A percentile compares a stretch with the other conserved stretches of the same genome.
phyloP scores from a whole-genome alignment of 2,329 filamentous ascomycete species.

The Leptographium radiaticola region DNA sequence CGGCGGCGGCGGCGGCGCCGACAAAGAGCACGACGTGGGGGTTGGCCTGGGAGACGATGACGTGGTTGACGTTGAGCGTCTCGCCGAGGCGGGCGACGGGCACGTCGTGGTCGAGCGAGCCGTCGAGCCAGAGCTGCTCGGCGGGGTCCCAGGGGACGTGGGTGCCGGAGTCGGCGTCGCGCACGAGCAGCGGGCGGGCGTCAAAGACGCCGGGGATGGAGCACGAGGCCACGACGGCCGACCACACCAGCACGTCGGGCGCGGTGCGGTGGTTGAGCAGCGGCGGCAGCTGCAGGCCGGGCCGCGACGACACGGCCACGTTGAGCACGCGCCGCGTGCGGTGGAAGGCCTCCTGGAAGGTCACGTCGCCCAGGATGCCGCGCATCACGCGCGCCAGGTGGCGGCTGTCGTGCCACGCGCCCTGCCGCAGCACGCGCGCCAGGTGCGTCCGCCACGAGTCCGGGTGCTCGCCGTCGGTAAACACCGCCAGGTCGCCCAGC shows the following conservation, averaged over 20 bases:
- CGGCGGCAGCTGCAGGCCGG: slow-evolving; percentile 73
- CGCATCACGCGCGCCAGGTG: slow-evolving; percentile 75
- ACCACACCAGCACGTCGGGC: slow-evolving; percentile 92
- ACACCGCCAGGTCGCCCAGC: slow-evolving; percentile 69
- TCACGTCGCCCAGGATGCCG: slow-evolving; percentile 70
- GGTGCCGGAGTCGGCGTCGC: slow-evolving; percentile 68
- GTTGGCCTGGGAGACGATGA: slow-evolving; percentile 94
- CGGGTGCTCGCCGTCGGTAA: slow-evolving; percentile 46
- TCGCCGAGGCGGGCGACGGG: slow-evolving; percentile 82
- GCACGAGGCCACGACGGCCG: slow-evolving; percentile 89
- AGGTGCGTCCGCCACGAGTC: slow-evolving; percentile 57
- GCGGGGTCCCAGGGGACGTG: slow-evolving; percentile 76
- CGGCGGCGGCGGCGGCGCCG: slow-evolving; percentile 45
- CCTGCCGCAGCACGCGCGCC: slow-evolving; percentile 64
- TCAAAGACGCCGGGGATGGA: slow-evolving; percentile 82
- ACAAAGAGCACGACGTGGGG: slow-evolving; percentile 86
- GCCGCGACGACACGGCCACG: slow-evolving; percentile 82
- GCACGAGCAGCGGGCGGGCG: slow-evolving; percentile 65
- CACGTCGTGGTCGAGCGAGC: slow-evolving; percentile 86
- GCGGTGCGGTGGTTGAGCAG: slow-evolving; percentile 88
- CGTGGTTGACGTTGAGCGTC: slow-evolving; percentile 97
- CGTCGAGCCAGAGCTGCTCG: slow-evolving; percentile 81
- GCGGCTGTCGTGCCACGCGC: slow-evolving; percentile 72
- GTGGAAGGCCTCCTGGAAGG: slow-evolving; percentile 92
- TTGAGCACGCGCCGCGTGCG: slow-evolving; percentile 86